A percentile compares a stretch with the other conserved stretches of the same genome.
Evolutionary conservation across 139 green algal genomes (phyloP).

Genomic region (Chlorella sorokiniana): DNA sequence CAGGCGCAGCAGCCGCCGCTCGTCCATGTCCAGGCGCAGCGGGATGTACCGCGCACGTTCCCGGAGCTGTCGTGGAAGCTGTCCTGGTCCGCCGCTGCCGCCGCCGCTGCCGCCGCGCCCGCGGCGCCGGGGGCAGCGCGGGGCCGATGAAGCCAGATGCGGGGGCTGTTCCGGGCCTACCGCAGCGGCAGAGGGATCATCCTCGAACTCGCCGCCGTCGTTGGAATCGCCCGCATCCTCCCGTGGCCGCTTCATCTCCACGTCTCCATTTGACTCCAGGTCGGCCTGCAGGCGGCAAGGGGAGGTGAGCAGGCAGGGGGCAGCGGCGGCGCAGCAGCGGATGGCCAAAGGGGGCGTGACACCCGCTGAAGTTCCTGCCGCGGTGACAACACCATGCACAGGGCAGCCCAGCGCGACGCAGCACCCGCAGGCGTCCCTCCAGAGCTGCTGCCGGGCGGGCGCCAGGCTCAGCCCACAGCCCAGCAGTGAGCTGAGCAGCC

Average conservation of each 20-base stretch:
- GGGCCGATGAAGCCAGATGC: neutral
- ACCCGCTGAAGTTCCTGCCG: too few relatives aligned
- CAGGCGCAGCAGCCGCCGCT: slow-evolving; percentile 82
- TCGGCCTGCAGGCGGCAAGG: slow-evolving; percentile 34
- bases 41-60: slow-evolving; percentile 72
- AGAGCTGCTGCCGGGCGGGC: neutral
- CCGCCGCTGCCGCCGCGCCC: neutral
- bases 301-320: neutral
- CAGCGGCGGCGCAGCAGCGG: neutral
- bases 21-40: slow-evolving; percentile 69
- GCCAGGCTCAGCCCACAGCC: neutral
- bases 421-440: neutral
- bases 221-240: slow-evolving; percentile 1
- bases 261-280: slow-evolving; percentile 36
- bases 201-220: slow-evolving; percentile 18
- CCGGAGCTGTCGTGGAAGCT: slow-evolving; percentile 35
- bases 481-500: neutral
- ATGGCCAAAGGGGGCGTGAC: too few relatives aligned
- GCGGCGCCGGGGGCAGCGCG: neutral
- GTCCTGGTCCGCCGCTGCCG: neutral
- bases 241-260: slow-evolving; percentile 57
- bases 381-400: neutral
- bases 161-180: neutral
- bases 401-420: neutral
- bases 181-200: neutral